Percentiles rank a stretch among this genome's conserved stretches.
phyloP scores from a whole-genome alignment of 2,329 filamentous ascomycete species.

The Pyrenochaeta sp. region DNA sequence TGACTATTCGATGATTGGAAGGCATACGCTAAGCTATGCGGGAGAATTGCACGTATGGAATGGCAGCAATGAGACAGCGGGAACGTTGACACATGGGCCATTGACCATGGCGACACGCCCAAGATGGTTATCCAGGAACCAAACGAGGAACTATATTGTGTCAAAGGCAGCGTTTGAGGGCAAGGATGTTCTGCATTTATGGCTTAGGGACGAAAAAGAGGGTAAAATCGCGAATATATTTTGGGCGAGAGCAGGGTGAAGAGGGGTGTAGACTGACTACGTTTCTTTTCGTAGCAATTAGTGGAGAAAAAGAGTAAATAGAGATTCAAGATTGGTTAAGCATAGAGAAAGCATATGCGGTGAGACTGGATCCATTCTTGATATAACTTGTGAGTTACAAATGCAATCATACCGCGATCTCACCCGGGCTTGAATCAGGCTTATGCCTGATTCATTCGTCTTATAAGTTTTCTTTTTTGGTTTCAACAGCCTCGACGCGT shows the following conservation, averaged over 20 bases:
- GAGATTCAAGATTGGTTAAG: too few species aligned
- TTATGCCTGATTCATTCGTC: neutral
- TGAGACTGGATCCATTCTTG: too few species aligned
- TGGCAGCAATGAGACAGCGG: slow-evolving; percentile 16
- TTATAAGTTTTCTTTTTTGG: slow-evolving; percentile 2
- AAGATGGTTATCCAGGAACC: slow-evolving; percentile 12
- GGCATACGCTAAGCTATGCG: slow-evolving; percentile 14
- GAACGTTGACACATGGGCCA: slow-evolving; percentile 26
- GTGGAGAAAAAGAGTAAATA: too few species aligned
- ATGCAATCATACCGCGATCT: too few species aligned
- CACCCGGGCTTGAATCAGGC: neutral
- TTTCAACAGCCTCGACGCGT: slow-evolving; percentile 24
- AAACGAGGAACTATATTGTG: slow-evolving; percentile 22
- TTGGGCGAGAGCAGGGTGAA: slow-evolving; percentile 5
- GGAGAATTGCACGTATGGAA: slow-evolving; percentile 13
- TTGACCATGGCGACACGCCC: slow-evolving; percentile 16
- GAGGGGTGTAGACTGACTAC: neutral
- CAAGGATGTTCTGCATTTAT: slow-evolving; percentile 17
- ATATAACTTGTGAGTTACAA: too few species aligned
- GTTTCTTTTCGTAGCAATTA: too few species aligned
- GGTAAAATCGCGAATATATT: slow-evolving; percentile 5
- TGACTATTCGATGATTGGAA: slow-evolving; percentile 17
- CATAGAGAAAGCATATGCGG: too few species aligned
- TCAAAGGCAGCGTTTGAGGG: slow-evolving; percentile 2
- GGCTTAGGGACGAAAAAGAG: slow-evolving; percentile 1